These are phyloP conservation scores for Yamadazyma epiphylla DNA, from an alignment of 1,139 yeast genomes.

Conservation along the genomic window DNA sequence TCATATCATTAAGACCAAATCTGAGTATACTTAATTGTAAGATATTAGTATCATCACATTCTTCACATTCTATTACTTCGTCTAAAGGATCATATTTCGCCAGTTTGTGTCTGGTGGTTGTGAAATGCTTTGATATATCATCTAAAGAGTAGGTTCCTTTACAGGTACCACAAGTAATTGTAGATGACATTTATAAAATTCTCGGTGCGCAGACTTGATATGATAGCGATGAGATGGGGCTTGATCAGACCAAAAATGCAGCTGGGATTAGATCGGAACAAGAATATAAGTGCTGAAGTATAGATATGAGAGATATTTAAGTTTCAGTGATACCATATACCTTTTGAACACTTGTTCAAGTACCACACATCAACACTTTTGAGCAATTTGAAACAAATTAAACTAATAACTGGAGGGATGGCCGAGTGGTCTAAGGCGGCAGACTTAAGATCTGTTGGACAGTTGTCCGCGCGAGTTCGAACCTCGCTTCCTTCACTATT, in stretches of 20 bases:
- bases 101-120: slow-evolving; percentile 52
- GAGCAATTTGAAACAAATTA: too few relatives aligned
- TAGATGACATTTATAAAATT: slow-evolving; percentile 7
- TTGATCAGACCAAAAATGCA: too few relatives aligned
- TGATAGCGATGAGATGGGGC: too few relatives aligned
- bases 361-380: too few relatives aligned
- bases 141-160: slow-evolving; percentile 6
- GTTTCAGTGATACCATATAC: too few relatives aligned
- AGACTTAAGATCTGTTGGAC: slow-evolving; percentile 14
- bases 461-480: slow-evolving; percentile 80
- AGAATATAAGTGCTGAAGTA: too few relatives aligned
- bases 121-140: slow-evolving; percentile 41
- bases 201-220: too few relatives aligned
- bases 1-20: slow-evolving; percentile 55
- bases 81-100: slow-evolving; percentile 28
- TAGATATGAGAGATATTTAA: too few relatives aligned
- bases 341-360: too few relatives aligned
- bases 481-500: slow-evolving; percentile 75
- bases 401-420: slow-evolving; percentile 8
- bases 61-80: slow-evolving; percentile 52
- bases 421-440: slow-evolving; percentile 11
- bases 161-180: slow-evolving; percentile 13
- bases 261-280: too few relatives aligned
- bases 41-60: slow-evolving; percentile 51
- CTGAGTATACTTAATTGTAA: slow-evolving; percentile 51